Evolutionary conservation across 2,329 filamentous ascomycete genomes (phyloP), one percentile per base, ranked within the genome.

Genomic region (Hypoxylon sp.): DNA sequence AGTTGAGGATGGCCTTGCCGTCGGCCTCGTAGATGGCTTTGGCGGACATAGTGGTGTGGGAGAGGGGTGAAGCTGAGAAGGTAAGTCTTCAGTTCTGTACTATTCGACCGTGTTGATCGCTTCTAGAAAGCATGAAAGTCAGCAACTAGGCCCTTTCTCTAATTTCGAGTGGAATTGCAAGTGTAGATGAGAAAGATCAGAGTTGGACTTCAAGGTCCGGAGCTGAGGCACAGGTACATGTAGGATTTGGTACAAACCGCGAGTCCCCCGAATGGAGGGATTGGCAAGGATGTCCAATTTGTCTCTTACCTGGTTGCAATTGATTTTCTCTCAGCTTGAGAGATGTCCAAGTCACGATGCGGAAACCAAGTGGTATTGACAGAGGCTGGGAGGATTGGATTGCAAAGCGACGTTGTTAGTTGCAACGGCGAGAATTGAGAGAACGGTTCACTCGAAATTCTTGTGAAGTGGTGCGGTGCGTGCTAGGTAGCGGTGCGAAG

Each of bases 1-100:
- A 99, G 92, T 98, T 98, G 89, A 99, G 89, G 87, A 99, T 98
- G 89, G 96, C 96, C 92, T 99, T 99, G 90, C 96, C 96, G 87
- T 99, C 96, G 88, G 95, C 95, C 89, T 99, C 96, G 88, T 92
- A 86, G 81, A 99, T 98, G 75, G 95, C 92, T 87, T 99, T 99
- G 84, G 96, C 93, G 82, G 93, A 94, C 93, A 97, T 97, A 79
- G 79, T 88, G 83, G 64, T 68, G 60, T 65, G 60, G 62, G 48
- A 65, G 61, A 60, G 58, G 57, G 68, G 58, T 56, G 73, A 60
- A 70, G 53, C 39, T 55, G 69, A 67, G 62, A 70, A 74, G 73
- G 76, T 75, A 75, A 68, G 75, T 76, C 58, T 35, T 73, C 61
- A 71, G 56, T 68, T 72, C 65, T 51, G 48, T 73, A 69, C 59